Evolutionary conservation across 177 flowering plant species (phyloP).

Genomic region (Tripterygium wilfordii): DNA sequence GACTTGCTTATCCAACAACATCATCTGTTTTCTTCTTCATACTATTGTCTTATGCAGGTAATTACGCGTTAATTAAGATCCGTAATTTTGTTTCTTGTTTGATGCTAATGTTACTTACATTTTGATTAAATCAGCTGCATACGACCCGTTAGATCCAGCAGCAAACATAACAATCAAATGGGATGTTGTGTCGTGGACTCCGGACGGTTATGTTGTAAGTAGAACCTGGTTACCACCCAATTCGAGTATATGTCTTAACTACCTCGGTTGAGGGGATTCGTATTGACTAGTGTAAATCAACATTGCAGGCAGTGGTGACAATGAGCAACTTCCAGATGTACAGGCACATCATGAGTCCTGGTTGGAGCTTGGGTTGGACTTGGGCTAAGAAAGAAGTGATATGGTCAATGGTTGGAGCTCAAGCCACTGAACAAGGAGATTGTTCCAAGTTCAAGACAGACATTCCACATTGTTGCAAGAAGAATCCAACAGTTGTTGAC

Average conservation of each 20-base stretch:
- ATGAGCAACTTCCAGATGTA: slow-evolving; percentile 27
- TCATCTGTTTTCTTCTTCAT: background rate
- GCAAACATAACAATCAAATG: slow-evolving; percentile 31
- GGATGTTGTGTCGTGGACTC: slow-evolving; percentile 30
- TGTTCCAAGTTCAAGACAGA: slow-evolving; percentile 23
- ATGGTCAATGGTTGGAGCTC: slow-evolving; percentile 31
- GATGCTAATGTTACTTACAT: background rate
- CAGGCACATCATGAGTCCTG: slow-evolving; percentile 24
- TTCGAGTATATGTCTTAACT: background rate
- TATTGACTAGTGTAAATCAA: background rate
- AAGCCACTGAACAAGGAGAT: slow-evolving; percentile 28
- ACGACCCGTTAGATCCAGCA: slow-evolving; percentile 25
- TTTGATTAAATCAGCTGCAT: slow-evolving; percentile 11
- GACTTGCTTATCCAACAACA: background rate
- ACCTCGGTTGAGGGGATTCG: too few relatives aligned
- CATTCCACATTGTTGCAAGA: slow-evolving; percentile 21
- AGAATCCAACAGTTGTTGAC: slow-evolving; percentile 20
- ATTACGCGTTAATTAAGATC: background rate
- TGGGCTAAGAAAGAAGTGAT: slow-evolving; percentile 31
- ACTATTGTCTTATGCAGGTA: slow-evolving; percentile 3
- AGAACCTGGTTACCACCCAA: background rate
- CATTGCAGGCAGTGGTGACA: slow-evolving; percentile 23
- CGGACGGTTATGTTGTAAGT: slow-evolving; percentile 34
- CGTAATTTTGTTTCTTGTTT: background rate
- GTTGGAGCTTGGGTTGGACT: slow-evolving; percentile 23